Conservation (phyloP, 2,329 filamentous ascomycete species). For the Pseudogymnoascus sp. region DNA sequence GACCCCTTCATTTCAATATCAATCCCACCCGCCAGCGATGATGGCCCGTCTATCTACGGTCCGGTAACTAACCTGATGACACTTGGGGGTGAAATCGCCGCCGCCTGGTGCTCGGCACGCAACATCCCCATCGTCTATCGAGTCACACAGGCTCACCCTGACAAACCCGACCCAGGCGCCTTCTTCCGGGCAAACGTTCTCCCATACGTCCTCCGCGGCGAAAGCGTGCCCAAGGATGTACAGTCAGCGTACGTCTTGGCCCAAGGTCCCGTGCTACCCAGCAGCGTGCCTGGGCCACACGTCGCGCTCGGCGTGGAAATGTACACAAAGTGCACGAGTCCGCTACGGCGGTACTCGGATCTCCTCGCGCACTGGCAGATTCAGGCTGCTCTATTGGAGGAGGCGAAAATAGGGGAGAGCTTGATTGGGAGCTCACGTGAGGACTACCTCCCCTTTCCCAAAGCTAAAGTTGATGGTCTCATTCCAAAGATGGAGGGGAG, state of each 20-base stretch:
- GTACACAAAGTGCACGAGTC: conserved; percentile 58
- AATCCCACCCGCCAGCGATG: neutral
- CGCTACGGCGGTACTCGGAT: conserved; percentile 57
- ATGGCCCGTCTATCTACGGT: conserved; percentile 14
- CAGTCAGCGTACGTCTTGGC: conserved; percentile 27
- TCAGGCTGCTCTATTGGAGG: conserved; percentile 46
- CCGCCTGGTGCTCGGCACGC: conserved; percentile 51
- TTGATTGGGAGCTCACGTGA: conserved; percentile 29
- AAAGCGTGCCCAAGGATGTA: neutral
- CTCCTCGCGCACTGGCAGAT: conserved; percentile 61
- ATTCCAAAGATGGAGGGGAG: conserved; percentile 22
- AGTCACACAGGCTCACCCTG: conserved; percentile 22
- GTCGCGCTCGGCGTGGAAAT: conserved; percentile 50
- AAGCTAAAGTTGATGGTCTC: conserved; percentile 21
- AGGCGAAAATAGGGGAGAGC: conserved; percentile 31
- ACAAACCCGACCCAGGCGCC: conserved; percentile 19
- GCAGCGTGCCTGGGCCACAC: conserved; percentile 46
- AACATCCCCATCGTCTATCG: conserved; percentile 53
- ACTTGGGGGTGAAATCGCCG: conserved; percentile 53
- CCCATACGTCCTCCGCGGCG: conserved; percentile 14
- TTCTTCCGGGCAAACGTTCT: conserved; percentile 19
- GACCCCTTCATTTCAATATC: conserved; percentile 5
- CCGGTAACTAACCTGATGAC: conserved; percentile 48
- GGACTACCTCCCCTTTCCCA: conserved; percentile 26
- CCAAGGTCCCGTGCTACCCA: conserved; percentile 44